phyloP scores from a whole-genome alignment of 139 green algal genomes.

The Volvox africanus region DNA sequence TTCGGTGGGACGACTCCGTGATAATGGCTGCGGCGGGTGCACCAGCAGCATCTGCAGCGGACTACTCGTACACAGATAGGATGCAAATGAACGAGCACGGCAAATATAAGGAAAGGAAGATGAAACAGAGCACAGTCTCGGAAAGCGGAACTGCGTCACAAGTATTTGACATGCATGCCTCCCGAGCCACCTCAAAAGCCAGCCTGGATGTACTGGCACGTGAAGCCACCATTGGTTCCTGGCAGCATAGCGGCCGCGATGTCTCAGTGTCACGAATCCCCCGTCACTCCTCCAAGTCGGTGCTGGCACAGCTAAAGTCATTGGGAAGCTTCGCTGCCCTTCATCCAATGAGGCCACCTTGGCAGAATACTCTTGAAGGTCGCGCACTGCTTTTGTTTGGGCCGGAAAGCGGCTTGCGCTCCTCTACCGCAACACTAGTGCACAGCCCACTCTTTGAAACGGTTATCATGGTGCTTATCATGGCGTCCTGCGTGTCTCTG shows the following conservation, averaged over 20 bases:
- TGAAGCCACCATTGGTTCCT: neutral
- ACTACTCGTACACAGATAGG: no score
- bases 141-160: no score
- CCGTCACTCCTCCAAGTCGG: neutral
- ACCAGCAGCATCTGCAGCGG: no score
- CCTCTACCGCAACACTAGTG: conserved; percentile 38
- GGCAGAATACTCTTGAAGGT: neutral
- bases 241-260: neutral
- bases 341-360: neutral
- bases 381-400: conserved; percentile 57
- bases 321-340: neutral
- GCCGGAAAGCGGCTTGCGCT: conserved; percentile 57
- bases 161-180: no score
- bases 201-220: neutral
- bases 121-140: no score
- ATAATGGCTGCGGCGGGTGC: no score
- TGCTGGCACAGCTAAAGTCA: neutral
- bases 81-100: no score
- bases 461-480: conserved; percentile 73
- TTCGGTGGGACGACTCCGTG: no score
- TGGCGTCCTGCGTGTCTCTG: conserved; percentile 69
- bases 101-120: no score
- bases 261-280: neutral
- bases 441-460: conserved; percentile 68
- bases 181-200: no score